Conservation (phyloP, 441 rosid species). For the Bocquillonia castaneifolia region DNA sequence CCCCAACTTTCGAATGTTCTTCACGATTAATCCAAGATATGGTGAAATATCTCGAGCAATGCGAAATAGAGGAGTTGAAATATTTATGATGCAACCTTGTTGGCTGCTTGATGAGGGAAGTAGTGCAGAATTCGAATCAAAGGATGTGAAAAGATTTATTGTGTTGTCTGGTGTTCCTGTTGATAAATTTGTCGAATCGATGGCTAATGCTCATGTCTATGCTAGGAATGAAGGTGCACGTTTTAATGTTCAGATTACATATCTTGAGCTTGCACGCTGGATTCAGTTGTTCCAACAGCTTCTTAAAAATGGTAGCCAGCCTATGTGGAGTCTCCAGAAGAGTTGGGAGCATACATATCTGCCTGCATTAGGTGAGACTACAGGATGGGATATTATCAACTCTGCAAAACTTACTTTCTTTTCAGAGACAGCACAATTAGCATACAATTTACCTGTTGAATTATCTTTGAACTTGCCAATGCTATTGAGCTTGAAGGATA, state of each 20-base stretch:
- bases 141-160: conserved; percentile 69
- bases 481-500: conserved; percentile 61
- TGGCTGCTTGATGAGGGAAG: conserved; percentile 59
- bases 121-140: conserved; percentile 48
- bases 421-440: conserved; percentile 34
- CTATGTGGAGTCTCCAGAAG: conserved; percentile 79
- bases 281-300: conserved; percentile 78
- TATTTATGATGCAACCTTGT: conserved; percentile 88
- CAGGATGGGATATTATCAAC: conserved; percentile 53
- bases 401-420: conserved; percentile 50
- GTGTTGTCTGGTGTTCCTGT: conserved; percentile 72
- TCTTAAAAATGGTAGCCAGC: conserved; percentile 64
- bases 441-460: conserved; percentile 32
- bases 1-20: conserved; percentile 83
- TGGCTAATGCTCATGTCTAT: conserved; percentile 84
- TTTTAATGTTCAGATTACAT: conserved; percentile 50
- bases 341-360: conserved; percentile 92
- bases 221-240: conserved; percentile 56
- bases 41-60: conserved; percentile 98
- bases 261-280: conserved; percentile 94
- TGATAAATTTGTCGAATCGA: conserved; percentile 56
- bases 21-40: conserved; percentile 78
- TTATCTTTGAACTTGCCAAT: conserved; percentile 55
- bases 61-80: conserved; percentile 98
- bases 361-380: conserved; percentile 71